A percentile compares a stretch with the other conserved stretches of the same genome.
Conservation (phyloP, 345 rosid genomes). For the Euphorbia pulcherrima region DNA sequence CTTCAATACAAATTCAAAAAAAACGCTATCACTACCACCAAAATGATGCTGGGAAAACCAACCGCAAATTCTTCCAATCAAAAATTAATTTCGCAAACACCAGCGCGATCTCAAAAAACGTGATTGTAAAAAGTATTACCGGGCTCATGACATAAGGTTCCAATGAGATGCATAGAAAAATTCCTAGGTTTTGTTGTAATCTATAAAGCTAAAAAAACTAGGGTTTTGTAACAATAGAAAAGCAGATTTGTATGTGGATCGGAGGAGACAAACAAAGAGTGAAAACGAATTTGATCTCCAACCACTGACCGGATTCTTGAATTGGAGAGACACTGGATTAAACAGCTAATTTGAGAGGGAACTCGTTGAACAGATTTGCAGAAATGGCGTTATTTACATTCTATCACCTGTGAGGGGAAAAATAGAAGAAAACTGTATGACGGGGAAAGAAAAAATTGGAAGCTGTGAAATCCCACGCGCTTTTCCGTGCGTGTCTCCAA, state of each 20-base stretch:
- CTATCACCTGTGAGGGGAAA: neutral
- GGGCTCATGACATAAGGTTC: neutral
- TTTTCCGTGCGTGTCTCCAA: neutral
- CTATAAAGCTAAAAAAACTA: slow-evolving; percentile 5
- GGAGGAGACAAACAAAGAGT: neutral
- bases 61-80: neutral
- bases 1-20: neutral
- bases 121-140: neutral
- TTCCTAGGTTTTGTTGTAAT: slow-evolving; percentile 6
- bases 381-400: slow-evolving; percentile 9
- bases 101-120: neutral
- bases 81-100: neutral
- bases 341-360: neutral
- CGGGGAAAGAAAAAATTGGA: neutral
- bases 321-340: neutral
- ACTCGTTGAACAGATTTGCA: neutral
- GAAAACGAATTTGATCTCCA: slow-evolving; percentile 12
- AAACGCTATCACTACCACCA: slow-evolving; percentile 5
- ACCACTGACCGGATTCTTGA: neutral
- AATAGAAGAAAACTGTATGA: neutral
- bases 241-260: slow-evolving; percentile 13
- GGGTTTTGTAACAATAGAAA: slow-evolving; percentile 9
- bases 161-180: neutral
- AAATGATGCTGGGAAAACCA: neutral
- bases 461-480: slow-evolving; percentile 6